A percentile compares a stretch with the other conserved stretches of the same genome.
Evolutionary conservation across 202 grass and related monocot genomes (phyloP).

Genomic region (Miscanthus sacchariflorus): DNA sequence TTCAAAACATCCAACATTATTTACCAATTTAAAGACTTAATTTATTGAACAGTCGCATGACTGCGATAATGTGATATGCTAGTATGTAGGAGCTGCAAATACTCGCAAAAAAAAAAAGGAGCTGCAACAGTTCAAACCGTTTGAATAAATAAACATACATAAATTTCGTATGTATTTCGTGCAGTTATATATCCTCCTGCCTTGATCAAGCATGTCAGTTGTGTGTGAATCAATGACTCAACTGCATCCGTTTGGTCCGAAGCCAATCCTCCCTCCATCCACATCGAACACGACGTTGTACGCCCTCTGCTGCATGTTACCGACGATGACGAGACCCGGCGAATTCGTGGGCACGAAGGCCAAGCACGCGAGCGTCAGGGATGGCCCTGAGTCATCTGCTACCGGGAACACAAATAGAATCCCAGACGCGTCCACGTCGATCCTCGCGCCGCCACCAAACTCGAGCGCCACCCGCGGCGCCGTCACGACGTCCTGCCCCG

Average conservation of each 20-base stretch:
- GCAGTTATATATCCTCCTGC: neutral
- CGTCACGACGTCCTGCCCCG: slow-evolving; percentile 26
- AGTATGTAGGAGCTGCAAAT: too few relatives aligned
- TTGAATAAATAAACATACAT: too few relatives aligned
- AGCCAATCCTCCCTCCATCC: slow-evolving; percentile 43
- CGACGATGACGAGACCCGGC: slow-evolving; percentile 34
- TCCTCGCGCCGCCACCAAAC: slow-evolving; percentile 23
- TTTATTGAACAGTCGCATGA: too few relatives aligned
- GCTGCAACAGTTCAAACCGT: too few relatives aligned
- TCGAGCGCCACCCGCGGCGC: slow-evolving; percentile 44
- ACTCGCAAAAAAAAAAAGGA: too few relatives aligned
- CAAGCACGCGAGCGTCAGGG: slow-evolving; percentile 13
- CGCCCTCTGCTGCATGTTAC: slow-evolving; percentile 61
- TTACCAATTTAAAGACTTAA: too few relatives aligned
- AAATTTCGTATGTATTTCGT: too few relatives aligned
- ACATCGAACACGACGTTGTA: slow-evolving; percentile 53
- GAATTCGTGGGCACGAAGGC: neutral
- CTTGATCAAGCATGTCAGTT: neutral
- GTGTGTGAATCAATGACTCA: neutral
- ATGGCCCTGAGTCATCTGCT: neutral
- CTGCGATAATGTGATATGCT: too few relatives aligned
- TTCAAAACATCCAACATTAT: too few relatives aligned
- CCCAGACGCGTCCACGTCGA: slow-evolving; percentile 42
- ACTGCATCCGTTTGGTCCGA: slow-evolving; percentile 25
- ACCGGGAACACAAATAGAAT: neutral